Evolutionary conservation across 805 yeast genomes (phyloP).

Genomic region (Zygotorulaspora sp.): DNA sequence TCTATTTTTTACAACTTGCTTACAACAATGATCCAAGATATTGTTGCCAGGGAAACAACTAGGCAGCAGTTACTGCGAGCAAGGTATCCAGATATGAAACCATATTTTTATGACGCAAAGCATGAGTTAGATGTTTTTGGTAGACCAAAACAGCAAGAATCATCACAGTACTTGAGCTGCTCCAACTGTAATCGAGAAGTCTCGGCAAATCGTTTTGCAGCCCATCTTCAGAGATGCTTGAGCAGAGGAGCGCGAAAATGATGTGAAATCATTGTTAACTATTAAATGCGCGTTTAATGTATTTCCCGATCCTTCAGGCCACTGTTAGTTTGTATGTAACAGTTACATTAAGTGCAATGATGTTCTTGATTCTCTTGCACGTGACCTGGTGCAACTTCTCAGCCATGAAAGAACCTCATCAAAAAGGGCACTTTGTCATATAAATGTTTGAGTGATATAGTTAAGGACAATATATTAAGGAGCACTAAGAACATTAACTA

Average conservation of each 20-base stretch:
- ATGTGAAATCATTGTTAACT: constrained; percentile 1
- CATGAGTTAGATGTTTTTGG: constrained; percentile 31
- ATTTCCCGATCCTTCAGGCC: no score
- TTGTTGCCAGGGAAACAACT: constrained; percentile 28
- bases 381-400: no score
- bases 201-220: constrained; percentile 89
- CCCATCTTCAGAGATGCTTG: constrained; percentile 84
- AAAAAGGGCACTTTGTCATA: no score
- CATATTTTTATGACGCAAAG: constrained; percentile 27
- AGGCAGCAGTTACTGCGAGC: constrained; percentile 21
- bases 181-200: constrained; percentile 78
- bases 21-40: constrained; percentile 32
- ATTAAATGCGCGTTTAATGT: background rate
- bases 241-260: constrained; percentile 59
- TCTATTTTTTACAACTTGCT: constrained; percentile 26
- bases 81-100: constrained; percentile 24
- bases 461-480: no score
- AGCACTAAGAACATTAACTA: no score
- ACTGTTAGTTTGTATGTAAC: no score
- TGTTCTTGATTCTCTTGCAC: no score
- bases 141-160: constrained; percentile 30
- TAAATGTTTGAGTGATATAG: no score
- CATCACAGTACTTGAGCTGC: constrained; percentile 62
- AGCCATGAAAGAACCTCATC: no score
- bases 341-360: no score